Evolutionary conservation across 345 rosid species (phyloP).

Genomic region (Tarenaya hassleriana): DNA sequence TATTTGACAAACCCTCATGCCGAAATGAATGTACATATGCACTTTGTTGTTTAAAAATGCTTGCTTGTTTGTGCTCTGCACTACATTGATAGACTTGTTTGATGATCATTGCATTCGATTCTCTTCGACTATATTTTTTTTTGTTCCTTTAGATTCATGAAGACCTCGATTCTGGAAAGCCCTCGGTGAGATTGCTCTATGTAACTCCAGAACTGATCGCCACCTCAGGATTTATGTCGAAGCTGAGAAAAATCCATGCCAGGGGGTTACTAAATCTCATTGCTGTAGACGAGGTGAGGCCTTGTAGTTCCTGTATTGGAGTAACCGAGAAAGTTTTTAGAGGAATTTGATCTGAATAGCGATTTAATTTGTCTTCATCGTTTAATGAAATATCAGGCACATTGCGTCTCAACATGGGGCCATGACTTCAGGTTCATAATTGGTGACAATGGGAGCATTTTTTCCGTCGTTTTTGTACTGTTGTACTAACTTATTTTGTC

Average conservation of each 20-base stretch:
- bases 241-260: conserved; percentile 61
- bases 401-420: conserved; percentile 97
- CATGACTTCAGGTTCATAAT: conserved; percentile 87
- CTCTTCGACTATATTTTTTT: not conserved
- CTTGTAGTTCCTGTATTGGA: conserved; percentile 1
- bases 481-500: conserved; percentile 7
- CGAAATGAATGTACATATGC: not conserved
- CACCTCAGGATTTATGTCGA: conserved; percentile 75
- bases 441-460: conserved; percentile 13
- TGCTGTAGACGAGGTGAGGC: conserved; percentile 84
- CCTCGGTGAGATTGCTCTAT: conserved; percentile 71
- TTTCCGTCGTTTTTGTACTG: not conserved
- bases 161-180: conserved; percentile 86
- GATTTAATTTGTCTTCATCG: conserved; percentile 11
- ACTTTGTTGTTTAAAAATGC: not conserved
- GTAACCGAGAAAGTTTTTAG: conserved; percentile 11
- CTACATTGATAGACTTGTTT: conserved; percentile 5
- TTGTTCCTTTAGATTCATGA: conserved; percentile 58
- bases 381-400: conserved; percentile 60
- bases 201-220: conserved; percentile 92
- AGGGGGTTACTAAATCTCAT: conserved; percentile 87
- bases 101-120: not conserved
- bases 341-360: conserved; percentile 7
- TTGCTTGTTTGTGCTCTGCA: not conserved
- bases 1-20: not conserved